A percentile compares a stretch with the other conserved stretches of the same genome.
These are phyloP conservation scores for Lentinus polychrous DNA, from an alignment of 1,284 basidiomycete genomes.

Conservation along the genomic window DNA sequence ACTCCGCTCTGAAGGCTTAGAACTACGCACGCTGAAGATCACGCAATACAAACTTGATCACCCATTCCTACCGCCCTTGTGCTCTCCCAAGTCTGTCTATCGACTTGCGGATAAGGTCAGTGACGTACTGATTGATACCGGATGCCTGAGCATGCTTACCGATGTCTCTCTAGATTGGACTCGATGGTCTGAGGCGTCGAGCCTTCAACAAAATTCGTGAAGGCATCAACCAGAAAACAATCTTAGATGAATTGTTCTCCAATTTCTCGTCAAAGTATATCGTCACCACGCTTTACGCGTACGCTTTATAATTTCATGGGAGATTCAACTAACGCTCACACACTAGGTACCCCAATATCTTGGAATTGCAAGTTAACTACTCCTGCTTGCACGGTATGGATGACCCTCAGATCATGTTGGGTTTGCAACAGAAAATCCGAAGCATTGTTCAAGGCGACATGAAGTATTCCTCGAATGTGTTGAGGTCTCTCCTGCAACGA, in stretches of 20 bases:
- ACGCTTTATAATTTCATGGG: not conserved
- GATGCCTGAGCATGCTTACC: not conserved
- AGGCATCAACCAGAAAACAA: constrained; percentile 2
- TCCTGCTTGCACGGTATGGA: not conserved
- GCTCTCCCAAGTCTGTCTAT: constrained; percentile 15
- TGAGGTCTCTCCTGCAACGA: constrained; percentile 1
- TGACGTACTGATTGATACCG: not conserved
- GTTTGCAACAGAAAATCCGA: constrained; percentile 4
- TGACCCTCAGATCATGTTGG: not conserved
- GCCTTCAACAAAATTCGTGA: constrained; percentile 6
- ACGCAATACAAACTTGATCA: not conserved
- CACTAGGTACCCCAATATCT: constrained; percentile 6
- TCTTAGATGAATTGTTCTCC: constrained; percentile 14
- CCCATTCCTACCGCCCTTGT: constrained; percentile 5
- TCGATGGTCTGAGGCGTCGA: constrained; percentile 6
- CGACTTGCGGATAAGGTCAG: constrained; percentile 12
- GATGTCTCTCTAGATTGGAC: constrained; percentile 8
- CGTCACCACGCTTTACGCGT: no score
- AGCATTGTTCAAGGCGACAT: constrained; percentile 1
- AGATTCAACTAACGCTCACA: not conserved
- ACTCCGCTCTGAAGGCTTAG: constrained; percentile 7
- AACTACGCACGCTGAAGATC: not conserved
- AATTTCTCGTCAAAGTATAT: constrained; percentile 12
- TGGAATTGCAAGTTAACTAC: constrained; percentile 4
- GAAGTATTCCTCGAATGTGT: not conserved